These are phyloP conservation scores for Thraustochytrium sp. DNA, from an alignment of 352 stramenopile species.

Conservation along the genomic window DNA sequence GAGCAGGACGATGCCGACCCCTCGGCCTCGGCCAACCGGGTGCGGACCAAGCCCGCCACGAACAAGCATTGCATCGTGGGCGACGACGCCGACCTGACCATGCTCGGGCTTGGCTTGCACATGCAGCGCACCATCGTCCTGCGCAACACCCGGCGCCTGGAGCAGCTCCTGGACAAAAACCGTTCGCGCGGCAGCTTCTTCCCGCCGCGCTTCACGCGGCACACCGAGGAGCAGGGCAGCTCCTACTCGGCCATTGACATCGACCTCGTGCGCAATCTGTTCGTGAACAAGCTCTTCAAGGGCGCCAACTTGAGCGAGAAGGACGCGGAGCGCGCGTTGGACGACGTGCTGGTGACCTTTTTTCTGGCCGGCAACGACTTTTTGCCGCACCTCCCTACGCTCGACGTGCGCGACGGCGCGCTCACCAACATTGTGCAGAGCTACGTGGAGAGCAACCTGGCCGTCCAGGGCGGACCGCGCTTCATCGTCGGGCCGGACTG, in stretches of 20 bases:
- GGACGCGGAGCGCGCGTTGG: constrained; percentile 93
- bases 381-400: constrained; percentile 88
- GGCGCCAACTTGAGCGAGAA: constrained; percentile 69
- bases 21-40: neutral
- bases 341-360: constrained; percentile 98
- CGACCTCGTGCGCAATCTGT: constrained; percentile 62
- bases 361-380: constrained; percentile 99
- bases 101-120: constrained; percentile 96
- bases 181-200: neutral
- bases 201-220: constrained; percentile 35
- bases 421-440: constrained; percentile 54
- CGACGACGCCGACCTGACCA: constrained; percentile 98
- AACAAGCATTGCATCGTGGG: constrained; percentile 91
- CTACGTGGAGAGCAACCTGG: constrained; percentile 44
- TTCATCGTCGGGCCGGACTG: constrained; percentile 8
- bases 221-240: constrained; percentile 50
- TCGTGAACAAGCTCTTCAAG: constrained; percentile 62
- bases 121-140: constrained; percentile 98
- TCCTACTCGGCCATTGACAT: constrained; percentile 61
- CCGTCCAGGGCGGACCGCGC: neutral
- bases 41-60: neutral
- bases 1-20: neutral
- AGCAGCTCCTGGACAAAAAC: constrained; percentile 65
- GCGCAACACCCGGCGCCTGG: constrained; percentile 62
- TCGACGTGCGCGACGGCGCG: constrained; percentile 73